phyloP scores from a whole-genome alignment of 352 stramenopile species.

The Blastocystis sp. region DNA sequence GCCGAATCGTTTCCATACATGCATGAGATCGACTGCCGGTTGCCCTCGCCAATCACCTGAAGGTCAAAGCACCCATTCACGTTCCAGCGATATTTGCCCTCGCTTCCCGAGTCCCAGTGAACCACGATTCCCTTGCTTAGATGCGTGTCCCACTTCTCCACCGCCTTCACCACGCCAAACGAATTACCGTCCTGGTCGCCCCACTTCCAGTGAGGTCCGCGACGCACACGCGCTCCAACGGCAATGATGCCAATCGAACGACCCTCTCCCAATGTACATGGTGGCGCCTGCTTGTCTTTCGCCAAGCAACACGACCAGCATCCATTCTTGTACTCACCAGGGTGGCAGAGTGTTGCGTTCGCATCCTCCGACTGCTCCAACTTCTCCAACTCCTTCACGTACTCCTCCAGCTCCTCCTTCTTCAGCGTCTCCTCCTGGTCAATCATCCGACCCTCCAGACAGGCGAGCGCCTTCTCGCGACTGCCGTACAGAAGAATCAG shows the following conservation, averaged over 20 bases:
- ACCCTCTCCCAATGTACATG: conserved; percentile 2
- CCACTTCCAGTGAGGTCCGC: conserved; percentile 53
- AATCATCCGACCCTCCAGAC: neutral
- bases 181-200: neutral
- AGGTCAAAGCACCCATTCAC: conserved; percentile 52
- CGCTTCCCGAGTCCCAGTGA: neutral
- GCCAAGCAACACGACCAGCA: neutral
- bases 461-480: conserved; percentile 27
- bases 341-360: neutral
- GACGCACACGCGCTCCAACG: neutral
- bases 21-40: neutral
- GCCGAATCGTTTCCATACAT: conserved; percentile 23
- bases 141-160: conserved; percentile 36
- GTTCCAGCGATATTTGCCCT: conserved; percentile 32
- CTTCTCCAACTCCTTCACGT: neutral
- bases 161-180: neutral
- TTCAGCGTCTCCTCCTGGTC: neutral
- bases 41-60: neutral
- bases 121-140: conserved; percentile 24
- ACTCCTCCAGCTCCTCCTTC: neutral
- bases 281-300: neutral
- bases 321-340: neutral
- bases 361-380: neutral
- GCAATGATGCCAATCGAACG: conserved; percentile 30
- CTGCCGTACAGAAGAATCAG: conserved; percentile 41